Evolutionary conservation across 2,329 filamentous ascomycete genomes (phyloP), one percentile per base, ranked within the genome.

Genomic region (Aspergillus calidoustus): DNA sequence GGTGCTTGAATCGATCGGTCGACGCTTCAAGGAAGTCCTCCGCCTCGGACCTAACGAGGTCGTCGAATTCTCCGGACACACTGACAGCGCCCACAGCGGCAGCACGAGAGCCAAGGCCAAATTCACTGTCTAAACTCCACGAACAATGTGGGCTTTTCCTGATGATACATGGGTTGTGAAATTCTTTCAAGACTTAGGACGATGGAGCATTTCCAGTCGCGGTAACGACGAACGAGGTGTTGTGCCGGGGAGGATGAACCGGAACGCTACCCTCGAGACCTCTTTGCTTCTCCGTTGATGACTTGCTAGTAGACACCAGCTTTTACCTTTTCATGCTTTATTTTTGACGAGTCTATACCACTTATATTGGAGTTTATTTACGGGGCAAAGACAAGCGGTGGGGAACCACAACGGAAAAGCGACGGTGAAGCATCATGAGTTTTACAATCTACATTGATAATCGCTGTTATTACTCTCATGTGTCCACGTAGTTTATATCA

Each of bases 51-150:
- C 88, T 59, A 84, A 82, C 64, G 95, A 98, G 77, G 79, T 83
- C 64, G 88, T 99, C 62, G 96, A 99, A 81, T 99, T 98, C 82
- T 96, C 92, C 22, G 95, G 95, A 63, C 95, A 99, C 82, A 96
- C 92, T 19, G 96, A 99, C 71, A 91, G 91, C 70, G 94, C 95
- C 43, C 91, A 96, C 77, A 89, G 91, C 63, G 95, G 95, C 69
- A 97, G 93, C 81, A 97, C 92, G 63, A 89, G 96, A 72, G 95
- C 95, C 60, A 98, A 96, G 86, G 91, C 95, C 72, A 99, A 97
- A 85, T 92, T 92, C 79, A 84, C 86, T 54, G 93, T 93, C 73
- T 97, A 90, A 83, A 56, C 41, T 47, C 38, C 23, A 38, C 41
- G 31, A 22, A 43, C 13, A 38, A 53, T 54, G 25, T 41, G 52